Evolutionary conservation across 306 rosid genomes (phyloP), one percentile per base, ranked within the genome.

Genomic region (Morella rubra): DNA sequence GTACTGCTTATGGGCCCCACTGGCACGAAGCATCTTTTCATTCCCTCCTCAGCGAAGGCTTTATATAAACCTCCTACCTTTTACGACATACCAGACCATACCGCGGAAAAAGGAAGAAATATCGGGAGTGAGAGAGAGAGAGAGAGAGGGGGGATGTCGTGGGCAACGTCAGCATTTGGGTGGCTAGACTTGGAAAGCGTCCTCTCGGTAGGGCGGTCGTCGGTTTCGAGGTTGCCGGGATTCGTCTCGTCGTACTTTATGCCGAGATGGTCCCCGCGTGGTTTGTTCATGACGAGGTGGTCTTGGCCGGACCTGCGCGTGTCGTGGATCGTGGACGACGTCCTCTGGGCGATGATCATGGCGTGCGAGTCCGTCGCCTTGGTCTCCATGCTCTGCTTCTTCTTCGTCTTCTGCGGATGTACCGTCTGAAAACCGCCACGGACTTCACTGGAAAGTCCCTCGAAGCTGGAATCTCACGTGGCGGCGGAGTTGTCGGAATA

Each of bases 381-480:
- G 18, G 86, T 83, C 68, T 89, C 97, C 40, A 89, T 90, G 87
- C 93, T 94, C 72, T 83, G 90, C 77, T 90, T 91, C 87, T 94
- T 94, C 91, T 91, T 91, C 69, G 59, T 91, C 55, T 94, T 87
- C 90, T 93, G 87, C 67, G 98, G 98, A 50, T 93, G 97, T 44
- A 90, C 91, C 49, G 22, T 93, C 55, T 91, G 13, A 18, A 19
- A 54, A 3, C 22, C 3, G 9, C 60, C 22, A 19, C 5, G 37
- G 37, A 2, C 37, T 32, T 32, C 37, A 2, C 37, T 32, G 37
- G 37, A 2, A 32, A 32, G 37, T 22, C 7, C 0, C 5, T 58
- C 15, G 40, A 58, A 22, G 40, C 40, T 58, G 2, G 13, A 58
- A 22, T 58, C 22, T 6, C 5, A 53, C 58, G n/a, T 18, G 2